Percentiles rank a stretch among this genome's conserved stretches.
Evolutionary conservation across 1,139 yeast species (phyloP).

Genomic region (Yamadazyma buinensis): DNA sequence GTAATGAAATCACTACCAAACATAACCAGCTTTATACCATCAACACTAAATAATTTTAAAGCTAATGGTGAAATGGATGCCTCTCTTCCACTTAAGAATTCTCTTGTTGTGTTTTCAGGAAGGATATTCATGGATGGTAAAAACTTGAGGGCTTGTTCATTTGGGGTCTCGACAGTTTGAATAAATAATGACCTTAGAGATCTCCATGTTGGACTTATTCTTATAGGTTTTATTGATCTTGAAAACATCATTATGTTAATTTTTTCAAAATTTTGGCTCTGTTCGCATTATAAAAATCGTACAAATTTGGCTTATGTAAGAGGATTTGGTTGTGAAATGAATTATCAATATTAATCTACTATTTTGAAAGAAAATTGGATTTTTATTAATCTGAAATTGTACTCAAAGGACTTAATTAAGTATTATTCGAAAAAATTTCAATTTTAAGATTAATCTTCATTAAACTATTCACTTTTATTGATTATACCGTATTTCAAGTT

Average conservation of each 20-base stretch:
- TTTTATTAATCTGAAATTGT: no score
- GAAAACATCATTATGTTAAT: background rate
- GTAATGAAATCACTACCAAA: conserved; percentile 72
- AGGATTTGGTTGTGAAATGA: no score
- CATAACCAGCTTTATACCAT: conserved; percentile 50
- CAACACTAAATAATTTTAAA: conserved; percentile 47
- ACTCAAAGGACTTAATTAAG: no score
- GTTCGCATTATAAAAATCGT: no score
- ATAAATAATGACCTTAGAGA: conserved; percentile 24
- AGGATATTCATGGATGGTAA: conserved; percentile 43
- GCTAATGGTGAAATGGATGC: conserved; percentile 56
- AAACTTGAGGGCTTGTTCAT: conserved; percentile 46
- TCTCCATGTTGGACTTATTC: background rate
- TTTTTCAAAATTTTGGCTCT: background rate
- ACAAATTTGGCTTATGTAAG: no score
- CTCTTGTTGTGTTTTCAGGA: conserved; percentile 46
- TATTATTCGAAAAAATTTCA: no score
- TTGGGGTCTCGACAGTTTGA: conserved; percentile 44
- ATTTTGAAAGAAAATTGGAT: no score
- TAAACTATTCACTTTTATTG: no score
- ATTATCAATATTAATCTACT: no score
- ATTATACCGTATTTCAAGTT: no score
- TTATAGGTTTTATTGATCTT: no score
- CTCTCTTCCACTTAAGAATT: conserved; percentile 53
- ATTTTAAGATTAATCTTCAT: no score